Base-by-base conservation (phyloP, 805 yeast species). In the Yarrowia sp. region DNA sequence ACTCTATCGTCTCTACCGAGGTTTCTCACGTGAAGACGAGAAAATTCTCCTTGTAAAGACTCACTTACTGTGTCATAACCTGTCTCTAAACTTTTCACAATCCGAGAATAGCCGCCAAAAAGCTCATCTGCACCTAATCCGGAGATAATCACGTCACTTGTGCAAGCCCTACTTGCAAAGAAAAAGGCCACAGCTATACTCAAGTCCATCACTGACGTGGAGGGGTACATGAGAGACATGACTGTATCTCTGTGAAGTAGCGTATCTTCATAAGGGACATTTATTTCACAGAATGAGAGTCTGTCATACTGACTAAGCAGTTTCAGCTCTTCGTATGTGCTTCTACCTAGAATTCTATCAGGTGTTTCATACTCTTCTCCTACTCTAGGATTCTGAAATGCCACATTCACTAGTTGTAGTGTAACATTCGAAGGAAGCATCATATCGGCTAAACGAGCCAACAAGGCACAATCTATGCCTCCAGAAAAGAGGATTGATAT, bases 71-170 rank as follows among this genome's bases (percentile, higher is more conserved):
- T 79, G 0, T 70, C 73, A 35, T 80, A 78, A 0, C 79, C 76
- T 9, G 66, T 53, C 18, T 22, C 28, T 22, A 73, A 72, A 8
- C 71, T 69, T 15, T 71, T 65, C 1, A 77, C 87, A 70, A 95
- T 96, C 50, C 98, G 81, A 22, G 96, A 89, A 74, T 95, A 95
- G 0, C 99, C 99, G 0, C 97, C 99, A 78, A 89, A 92, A 17
- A 95, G 76, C 75, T 95, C 99, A 76, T 95, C 99, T 0, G 99
- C 99, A 1, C 99, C 99, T 11, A 95, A 79, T 0, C 99, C 99
- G 64, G 97, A 90, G 39, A 95, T 78, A 8, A 95, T 74, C 0
- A 95, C 96, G 68, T 85, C 83, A 8, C 91, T 83, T 0, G 88
- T 85, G 8, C 67, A 58, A 8, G 89, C 89, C 67, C 84, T 79